A percentile compares a stretch with the other conserved stretches of the same genome.
These are phyloP conservation scores for Gaeumannomyces tritici DNA, from an alignment of 2,329 filamentous ascomycete genomes.

Conservation along the genomic window DNA sequence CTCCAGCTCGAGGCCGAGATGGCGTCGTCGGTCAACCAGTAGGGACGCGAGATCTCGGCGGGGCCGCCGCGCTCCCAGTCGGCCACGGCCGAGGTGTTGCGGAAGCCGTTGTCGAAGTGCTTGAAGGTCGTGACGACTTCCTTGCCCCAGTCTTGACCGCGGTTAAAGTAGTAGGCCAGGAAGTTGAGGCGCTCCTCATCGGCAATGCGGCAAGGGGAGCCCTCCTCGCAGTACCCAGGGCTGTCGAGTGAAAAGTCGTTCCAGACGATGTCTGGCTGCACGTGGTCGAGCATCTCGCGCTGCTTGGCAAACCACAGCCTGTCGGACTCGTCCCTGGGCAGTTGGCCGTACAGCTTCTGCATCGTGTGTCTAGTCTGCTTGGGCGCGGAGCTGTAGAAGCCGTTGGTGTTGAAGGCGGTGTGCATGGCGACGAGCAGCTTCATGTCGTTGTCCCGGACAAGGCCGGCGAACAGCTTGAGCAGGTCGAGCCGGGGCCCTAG, in stretches of 20 bases:
- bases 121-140: slow-evolving; percentile 3
- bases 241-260: slow-evolving; percentile 3
- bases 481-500: neutral
- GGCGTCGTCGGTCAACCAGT: slow-evolving; percentile 4
- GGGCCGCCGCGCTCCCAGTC: slow-evolving; percentile 3
- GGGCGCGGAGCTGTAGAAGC: neutral
- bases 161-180: slow-evolving; percentile 3
- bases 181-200: slow-evolving; percentile 1
- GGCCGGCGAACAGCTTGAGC: slow-evolving; percentile 1
- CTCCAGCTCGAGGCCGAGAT: slow-evolving; percentile 3
- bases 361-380: neutral
- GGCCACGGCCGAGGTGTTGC: slow-evolving; percentile 1
- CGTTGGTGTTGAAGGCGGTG: slow-evolving; percentile 3
- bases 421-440: slow-evolving; percentile 1
- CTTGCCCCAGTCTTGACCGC: neutral
- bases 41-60: neutral
- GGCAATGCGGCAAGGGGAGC: neutral
- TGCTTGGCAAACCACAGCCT: slow-evolving; percentile 1
- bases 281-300: slow-evolving; percentile 1
- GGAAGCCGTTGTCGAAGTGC: slow-evolving; percentile 1
- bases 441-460: neutral
- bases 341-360: slow-evolving; percentile 2
- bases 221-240: neutral
- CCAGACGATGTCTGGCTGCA: slow-evolving; percentile 1
- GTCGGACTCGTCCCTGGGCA: slow-evolving; percentile 2